Base-by-base conservation (phyloP, 139 green algal species). In the Auxenochlorella pyrenoidosa region DNA sequence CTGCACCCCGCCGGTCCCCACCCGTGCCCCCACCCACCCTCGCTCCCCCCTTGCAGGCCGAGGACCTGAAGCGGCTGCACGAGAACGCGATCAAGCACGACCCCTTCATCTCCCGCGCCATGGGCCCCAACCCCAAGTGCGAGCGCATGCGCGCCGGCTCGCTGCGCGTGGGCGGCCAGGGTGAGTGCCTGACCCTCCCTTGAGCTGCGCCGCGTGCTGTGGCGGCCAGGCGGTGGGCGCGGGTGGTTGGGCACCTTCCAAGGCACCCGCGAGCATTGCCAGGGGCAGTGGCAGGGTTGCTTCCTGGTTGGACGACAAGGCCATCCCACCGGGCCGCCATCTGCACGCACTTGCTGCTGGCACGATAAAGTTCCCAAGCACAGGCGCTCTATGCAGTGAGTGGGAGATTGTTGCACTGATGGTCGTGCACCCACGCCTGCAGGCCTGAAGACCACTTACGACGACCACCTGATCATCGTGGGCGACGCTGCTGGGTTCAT, bases 401-500 rank as follows among this genome's bases (percentile, higher is more conserved):
- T n/a, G n/a, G n/a, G 60, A 68, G 24, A 8, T 44, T 78, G 71
- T 78, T n/a, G n/a, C n/a, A n/a, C n/a, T n/a, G n/a, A n/a, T n/a
- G n/a, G 75, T 81, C 47, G 75, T 51, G 26, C n/a, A n/a, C n/a
- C n/a, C n/a, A n/a, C 63, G 15, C 75, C 12, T 75, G 36, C 86
- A 90, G 94, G 96, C 79, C 59, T 98, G 76, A 88, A 40, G 1
- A 94, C 88, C 63, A 97, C 90, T 13, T 94, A 94, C 66, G 96
- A 96, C 83, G 95, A 98, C 89, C 94, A 98, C 90, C 87, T 98
- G 68, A 51, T 98, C 59, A 98, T 98, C 79, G 88, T 98, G 13
- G 96, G 96, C 43, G 96, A 98, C 75, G 96, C 96, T 19, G 96
- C 96, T 16, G 96, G 96, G 10, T 95, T 98, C 90, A 98, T 98